Percentiles rank a stretch among this genome's conserved stretches.
These are phyloP conservation scores for Stagonosporopsis rhizophila DNA, from an alignment of 2,329 filamentous ascomycete species.

Conservation along the genomic window DNA sequence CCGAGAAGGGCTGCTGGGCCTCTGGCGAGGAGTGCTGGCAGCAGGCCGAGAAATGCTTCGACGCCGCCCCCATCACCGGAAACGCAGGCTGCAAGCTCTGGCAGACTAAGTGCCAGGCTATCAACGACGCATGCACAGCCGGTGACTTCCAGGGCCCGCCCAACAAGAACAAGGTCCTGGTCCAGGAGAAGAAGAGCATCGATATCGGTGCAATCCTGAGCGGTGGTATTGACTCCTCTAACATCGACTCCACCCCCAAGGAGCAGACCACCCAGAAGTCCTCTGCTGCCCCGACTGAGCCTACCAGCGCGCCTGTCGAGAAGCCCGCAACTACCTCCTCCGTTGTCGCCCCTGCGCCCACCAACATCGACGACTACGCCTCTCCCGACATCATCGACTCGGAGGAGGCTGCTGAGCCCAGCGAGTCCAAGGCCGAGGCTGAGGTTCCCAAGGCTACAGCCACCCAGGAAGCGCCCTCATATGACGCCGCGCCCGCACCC, in stretches of 20 bases:
- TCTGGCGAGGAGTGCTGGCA: constrained; percentile 56
- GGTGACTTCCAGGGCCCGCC: constrained; percentile 54
- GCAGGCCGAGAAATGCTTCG: constrained; percentile 68
- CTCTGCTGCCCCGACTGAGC: constrained; percentile 1
- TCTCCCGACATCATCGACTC: constrained; percentile 11
- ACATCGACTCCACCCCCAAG: constrained; percentile 26
- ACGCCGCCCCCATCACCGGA: constrained; percentile 65
- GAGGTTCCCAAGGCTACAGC: constrained; percentile 6
- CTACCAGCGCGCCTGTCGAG: constrained; percentile 5
- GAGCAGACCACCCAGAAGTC: neutral
- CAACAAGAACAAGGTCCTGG: constrained; percentile 52
- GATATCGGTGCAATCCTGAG: constrained; percentile 41
- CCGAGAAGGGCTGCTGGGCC: constrained; percentile 66
- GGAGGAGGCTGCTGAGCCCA: constrained; percentile 6
- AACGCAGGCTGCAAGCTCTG: constrained; percentile 66
- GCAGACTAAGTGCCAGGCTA: constrained; percentile 65
- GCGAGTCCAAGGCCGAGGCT: constrained; percentile 3
- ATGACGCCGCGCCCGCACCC: constrained; percentile 29
- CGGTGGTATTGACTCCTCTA: constrained; percentile 4
- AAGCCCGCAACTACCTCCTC: constrained; percentile 1
- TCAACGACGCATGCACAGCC: constrained; percentile 52
- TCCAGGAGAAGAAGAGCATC: constrained; percentile 37
- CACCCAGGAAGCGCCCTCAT: constrained; percentile 27
- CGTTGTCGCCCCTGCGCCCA: constrained; percentile 9
- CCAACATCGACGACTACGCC: constrained; percentile 18